A percentile compares a stretch with the other conserved stretches of the same genome.
These are phyloP conservation scores for Monilinia fructicola DNA, from an alignment of 2,329 filamentous ascomycete species.

Conservation along the genomic window DNA sequence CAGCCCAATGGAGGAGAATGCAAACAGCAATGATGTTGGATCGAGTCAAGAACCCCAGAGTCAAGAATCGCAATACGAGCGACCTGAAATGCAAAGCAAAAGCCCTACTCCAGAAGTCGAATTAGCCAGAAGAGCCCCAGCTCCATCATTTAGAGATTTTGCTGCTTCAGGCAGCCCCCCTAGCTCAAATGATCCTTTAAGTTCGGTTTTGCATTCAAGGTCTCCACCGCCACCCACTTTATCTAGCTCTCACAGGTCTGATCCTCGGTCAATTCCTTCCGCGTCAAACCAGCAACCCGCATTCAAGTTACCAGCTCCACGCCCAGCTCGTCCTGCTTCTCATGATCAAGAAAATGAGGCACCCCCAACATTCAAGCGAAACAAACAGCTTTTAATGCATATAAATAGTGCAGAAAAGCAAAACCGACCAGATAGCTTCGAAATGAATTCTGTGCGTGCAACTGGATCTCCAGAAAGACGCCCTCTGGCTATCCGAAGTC, in stretches of 20 bases:
- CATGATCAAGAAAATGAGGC: slow-evolving; percentile 86
- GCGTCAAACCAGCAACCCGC: slow-evolving; percentile 49
- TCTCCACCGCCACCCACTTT: slow-evolving; percentile 38
- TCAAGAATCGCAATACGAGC: slow-evolving; percentile 35
- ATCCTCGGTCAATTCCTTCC: slow-evolving; percentile 45
- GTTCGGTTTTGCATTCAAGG: slow-evolving; percentile 36
- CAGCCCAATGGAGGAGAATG: slow-evolving; percentile 42
- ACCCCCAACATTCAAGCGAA: slow-evolving; percentile 64
- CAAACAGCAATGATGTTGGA: slow-evolving; percentile 37
- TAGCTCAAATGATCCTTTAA: slow-evolving; percentile 44
- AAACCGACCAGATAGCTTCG: slow-evolving; percentile 50
- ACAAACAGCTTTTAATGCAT: slow-evolving; percentile 37
- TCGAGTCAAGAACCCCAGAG: slow-evolving; percentile 39
- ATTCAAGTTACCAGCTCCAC: slow-evolving; percentile 57
- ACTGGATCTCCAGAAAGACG: slow-evolving; percentile 56
- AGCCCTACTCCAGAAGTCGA: slow-evolving; percentile 36
- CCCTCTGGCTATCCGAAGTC: slow-evolving; percentile 53
- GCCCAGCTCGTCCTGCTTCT: slow-evolving; percentile 58
- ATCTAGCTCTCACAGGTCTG: slow-evolving; percentile 35
- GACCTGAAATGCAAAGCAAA: slow-evolving; percentile 33
- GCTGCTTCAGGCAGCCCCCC: slow-evolving; percentile 61
- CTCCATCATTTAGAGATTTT: slow-evolving; percentile 32
- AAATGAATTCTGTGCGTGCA: slow-evolving; percentile 43
- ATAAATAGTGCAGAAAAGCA: slow-evolving; percentile 48
- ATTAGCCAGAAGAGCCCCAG: slow-evolving; percentile 10